Evolutionary conservation across 164 flowering plant species (phyloP).

Genomic region (Umbellularia californica): DNA sequence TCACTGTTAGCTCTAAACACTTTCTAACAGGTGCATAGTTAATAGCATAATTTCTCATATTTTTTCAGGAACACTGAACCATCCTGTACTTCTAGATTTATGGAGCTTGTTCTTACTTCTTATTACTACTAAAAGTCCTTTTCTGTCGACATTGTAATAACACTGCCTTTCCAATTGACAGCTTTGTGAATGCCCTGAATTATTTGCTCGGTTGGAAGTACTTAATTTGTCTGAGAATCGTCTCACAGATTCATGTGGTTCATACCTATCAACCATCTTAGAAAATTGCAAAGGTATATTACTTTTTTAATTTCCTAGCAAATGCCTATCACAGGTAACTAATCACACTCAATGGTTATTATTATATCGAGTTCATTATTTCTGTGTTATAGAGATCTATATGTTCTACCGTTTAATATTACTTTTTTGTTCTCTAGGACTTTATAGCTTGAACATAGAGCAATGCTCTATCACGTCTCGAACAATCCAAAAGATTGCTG

Average conservation of each 20-base stretch:
- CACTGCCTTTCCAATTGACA: constrained; percentile 20
- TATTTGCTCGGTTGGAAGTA: constrained; percentile 78
- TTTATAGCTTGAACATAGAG: constrained; percentile 77
- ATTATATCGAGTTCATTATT: not conserved
- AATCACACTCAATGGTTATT: not conserved
- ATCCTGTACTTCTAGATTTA: no score
- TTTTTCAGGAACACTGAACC: no score
- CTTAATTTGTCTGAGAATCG: constrained; percentile 92
- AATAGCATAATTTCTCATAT: no score
- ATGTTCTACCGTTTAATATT: constrained; percentile 9
- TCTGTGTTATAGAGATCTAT: not conserved
- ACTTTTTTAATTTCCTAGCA: not conserved
- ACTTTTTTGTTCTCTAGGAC: constrained; percentile 41
- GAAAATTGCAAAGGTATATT: constrained; percentile 65
- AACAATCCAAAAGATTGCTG: constrained; percentile 85
- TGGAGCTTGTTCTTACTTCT: no score
- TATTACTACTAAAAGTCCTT: not conserved
- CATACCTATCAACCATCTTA: constrained; percentile 74
- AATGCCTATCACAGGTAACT: not conserved
- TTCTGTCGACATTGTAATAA: not conserved
- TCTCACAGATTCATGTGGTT: constrained; percentile 91
- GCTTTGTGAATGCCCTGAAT: constrained; percentile 90
- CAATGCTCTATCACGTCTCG: constrained; percentile 83
- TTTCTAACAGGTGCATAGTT: no score
- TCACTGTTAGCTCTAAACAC: no score